Evolutionary conservation across 768 basidiomycete species (phyloP), one percentile per base, ranked within the genome.

Genomic region (Rhodotorula paludigena): DNA sequence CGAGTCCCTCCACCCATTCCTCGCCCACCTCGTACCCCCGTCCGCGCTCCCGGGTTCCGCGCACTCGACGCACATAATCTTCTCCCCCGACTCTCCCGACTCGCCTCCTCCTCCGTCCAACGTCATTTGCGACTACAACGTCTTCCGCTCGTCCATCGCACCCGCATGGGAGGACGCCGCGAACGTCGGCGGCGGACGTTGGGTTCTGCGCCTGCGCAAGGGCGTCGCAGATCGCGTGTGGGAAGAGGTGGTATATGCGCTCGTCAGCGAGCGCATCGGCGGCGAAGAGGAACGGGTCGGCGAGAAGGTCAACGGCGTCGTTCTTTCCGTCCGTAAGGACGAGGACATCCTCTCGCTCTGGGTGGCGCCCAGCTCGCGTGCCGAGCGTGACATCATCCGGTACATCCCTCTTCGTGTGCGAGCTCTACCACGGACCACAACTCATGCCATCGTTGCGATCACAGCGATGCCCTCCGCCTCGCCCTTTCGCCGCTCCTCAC

Each of bases 91-190:
- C 18, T 57, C 63, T 1, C 15, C 44, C 45, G 52, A 56, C 15
- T 2, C 61, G 11, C 49, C 63, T 16, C 71, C 71, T 8, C 51
- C 63, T 5, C 25, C 56, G 3, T 36, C 52, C 45, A 64, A 65
- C 63, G 23, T 64, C 39, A 68, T 72, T 47, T 68, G 93, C 8
- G 94, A 98, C 80, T 90, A 94, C 70, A 86, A 97, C 39, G 84
- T 96, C 71, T 96, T 97, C 81, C 90, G 92, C 73, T 81, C 85
- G 5, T 87, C 86, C 47, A 82, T 98, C 64, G 86, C 87, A 49
- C 93, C 94, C 1, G 88, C 94, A 5, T 98, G 94, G 94, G 94
- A 98, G 77, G 92, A 96, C 78, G 88, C 91, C 21, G 81, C 91
- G 63, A 96, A 96, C 77, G 78, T 86, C 56, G 77, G 85, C 23